phyloP scores from a whole-genome alignment of 768 basidiomycete species.

The Serendipita indica region DNA sequence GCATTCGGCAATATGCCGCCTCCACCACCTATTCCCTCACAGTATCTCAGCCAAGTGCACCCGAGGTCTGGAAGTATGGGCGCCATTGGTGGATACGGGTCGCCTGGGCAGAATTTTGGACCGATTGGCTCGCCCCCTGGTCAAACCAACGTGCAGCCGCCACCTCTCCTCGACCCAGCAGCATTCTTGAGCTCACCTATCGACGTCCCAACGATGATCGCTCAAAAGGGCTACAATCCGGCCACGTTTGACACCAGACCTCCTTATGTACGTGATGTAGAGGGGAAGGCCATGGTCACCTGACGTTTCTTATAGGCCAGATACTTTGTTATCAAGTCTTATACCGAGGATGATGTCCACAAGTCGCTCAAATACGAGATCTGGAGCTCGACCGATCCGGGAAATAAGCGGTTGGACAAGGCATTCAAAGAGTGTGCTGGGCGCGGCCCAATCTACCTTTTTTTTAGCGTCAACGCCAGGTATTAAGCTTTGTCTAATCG shows the following conservation, averaged over 20 bases:
- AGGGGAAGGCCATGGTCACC: slow-evolving; percentile 11
- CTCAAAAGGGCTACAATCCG: slow-evolving; percentile 85
- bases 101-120: slow-evolving; percentile 17
- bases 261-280: slow-evolving; percentile 40
- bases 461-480: slow-evolving; percentile 96
- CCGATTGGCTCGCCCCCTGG: not conserved
- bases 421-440: slow-evolving; percentile 92
- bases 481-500: slow-evolving; percentile 17
- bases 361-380: slow-evolving; percentile 96
- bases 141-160: slow-evolving; percentile 16
- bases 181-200: slow-evolving; percentile 48
- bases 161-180: slow-evolving; percentile 3
- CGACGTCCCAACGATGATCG: slow-evolving; percentile 74
- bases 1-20: slow-evolving; percentile 29
- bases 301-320: slow-evolving; percentile 41
- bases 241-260: slow-evolving; percentile 69
- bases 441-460: slow-evolving; percentile 89
- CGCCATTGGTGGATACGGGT: slow-evolving; percentile 1
- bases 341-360: slow-evolving; percentile 98
- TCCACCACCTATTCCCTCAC: slow-evolving; percentile 53
- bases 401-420: slow-evolving; percentile 93
- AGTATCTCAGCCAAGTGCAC: slow-evolving; percentile 43
- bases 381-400: slow-evolving; percentile 93
- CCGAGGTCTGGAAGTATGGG: slow-evolving; percentile 19
- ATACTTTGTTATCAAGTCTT: slow-evolving; percentile 97